A percentile compares a stretch with the other conserved stretches of the same genome.
phyloP scores from a whole-genome alignment of 2,329 filamentous ascomycete genomes.

The Aureobasidium uvarum region DNA sequence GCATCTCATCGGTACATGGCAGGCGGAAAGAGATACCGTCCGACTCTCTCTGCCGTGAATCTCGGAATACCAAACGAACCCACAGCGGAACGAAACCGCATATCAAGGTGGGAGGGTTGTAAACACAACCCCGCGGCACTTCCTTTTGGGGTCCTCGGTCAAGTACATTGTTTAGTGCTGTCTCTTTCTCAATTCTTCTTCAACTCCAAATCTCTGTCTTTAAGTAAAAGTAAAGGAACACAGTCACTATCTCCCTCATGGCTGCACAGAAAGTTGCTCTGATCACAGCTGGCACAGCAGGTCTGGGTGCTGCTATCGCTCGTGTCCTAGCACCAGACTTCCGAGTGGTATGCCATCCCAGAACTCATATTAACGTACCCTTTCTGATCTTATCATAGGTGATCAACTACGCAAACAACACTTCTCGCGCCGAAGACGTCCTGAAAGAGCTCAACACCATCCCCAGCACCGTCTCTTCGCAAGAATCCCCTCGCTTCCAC shows the following conservation, averaged over 20 bases:
- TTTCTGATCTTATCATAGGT: neutral
- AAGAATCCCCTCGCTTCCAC: conserved; percentile 42
- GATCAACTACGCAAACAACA: conserved; percentile 48
- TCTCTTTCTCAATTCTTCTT: neutral
- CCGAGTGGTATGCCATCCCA: conserved; percentile 41
- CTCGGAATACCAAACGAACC: conserved; percentile 1
- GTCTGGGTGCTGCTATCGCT: conserved; percentile 50
- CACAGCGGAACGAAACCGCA: neutral
- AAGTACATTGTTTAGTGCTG: neutral
- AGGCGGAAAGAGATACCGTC: neutral
- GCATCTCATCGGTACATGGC: neutral
- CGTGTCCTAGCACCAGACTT: conserved; percentile 49
- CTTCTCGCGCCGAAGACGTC: conserved; percentile 42
- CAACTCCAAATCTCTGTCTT: neutral
- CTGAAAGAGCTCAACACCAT: conserved; percentile 44
- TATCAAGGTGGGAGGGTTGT: conserved; percentile 13
- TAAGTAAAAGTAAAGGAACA: neutral
- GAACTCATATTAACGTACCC: no score
- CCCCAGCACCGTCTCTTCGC: conserved; percentile 31
- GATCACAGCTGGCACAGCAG: conserved; percentile 51
- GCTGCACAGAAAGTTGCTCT: conserved; percentile 30
- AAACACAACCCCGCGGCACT: conserved; percentile 25
- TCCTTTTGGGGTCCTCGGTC: neutral
- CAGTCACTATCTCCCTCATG: neutral
- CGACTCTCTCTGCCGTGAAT: neutral